Conservation (phyloP, 2,329 filamentous ascomycete species). For the Botrytis medusae region DNA sequence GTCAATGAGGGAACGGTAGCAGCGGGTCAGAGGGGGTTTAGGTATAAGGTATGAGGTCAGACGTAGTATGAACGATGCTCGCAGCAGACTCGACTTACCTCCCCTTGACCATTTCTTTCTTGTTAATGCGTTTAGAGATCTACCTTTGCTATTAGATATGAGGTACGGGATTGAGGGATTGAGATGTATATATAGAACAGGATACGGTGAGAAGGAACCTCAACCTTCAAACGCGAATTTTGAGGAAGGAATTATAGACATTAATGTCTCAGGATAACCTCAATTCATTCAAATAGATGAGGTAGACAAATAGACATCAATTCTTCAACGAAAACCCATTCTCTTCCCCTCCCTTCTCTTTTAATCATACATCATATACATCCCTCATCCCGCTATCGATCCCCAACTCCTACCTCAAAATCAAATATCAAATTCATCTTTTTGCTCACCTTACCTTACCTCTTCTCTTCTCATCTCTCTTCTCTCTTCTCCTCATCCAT, state of each 20-base stretch:
- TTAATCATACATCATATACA: too few species aligned
- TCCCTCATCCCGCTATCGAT: background rate
- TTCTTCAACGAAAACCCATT: background rate
- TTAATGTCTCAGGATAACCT: background rate
- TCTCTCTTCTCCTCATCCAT: background rate
- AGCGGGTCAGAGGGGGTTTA: slow-evolving; percentile 18
- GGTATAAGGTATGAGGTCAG: slow-evolving; percentile 26
- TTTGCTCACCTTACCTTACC: background rate
- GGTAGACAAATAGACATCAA: background rate
- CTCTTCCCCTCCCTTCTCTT: background rate
- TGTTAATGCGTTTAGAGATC: slow-evolving; percentile 28
- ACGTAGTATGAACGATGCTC: slow-evolving; percentile 27
- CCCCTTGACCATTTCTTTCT: slow-evolving; percentile 23
- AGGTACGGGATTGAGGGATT: background rate
- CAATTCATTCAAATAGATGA: background rate
- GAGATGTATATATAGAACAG: background rate
- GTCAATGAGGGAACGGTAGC: slow-evolving; percentile 14
- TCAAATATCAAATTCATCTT: background rate
- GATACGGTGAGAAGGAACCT: background rate
- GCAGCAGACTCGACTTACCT: slow-evolving; percentile 29
- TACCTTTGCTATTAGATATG: slow-evolving; percentile 15
- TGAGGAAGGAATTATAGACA: background rate
- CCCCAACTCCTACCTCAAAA: background rate
- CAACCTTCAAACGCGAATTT: background rate
- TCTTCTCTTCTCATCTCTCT: background rate